phyloP scores from a whole-genome alignment of 2,329 filamentous ascomycete genomes.

The Ophiognomonia clavigignenti-juglandacearum region DNA sequence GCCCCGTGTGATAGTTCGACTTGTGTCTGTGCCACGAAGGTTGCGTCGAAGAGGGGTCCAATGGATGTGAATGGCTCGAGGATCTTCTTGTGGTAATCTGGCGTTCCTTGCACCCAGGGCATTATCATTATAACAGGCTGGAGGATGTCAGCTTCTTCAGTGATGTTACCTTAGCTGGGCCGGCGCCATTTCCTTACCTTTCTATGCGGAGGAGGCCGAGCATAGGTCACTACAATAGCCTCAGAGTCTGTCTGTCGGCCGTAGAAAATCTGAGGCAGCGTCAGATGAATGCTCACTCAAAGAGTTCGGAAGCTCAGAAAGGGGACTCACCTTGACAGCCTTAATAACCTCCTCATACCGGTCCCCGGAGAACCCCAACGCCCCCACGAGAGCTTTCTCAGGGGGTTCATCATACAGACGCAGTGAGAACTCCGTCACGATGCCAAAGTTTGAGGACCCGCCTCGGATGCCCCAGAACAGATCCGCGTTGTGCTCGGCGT shows the following conservation, averaged over 20 bases:
- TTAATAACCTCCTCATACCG: background rate
- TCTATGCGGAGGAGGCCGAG: background rate
- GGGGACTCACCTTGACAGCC: background rate
- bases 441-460: slow-evolving; percentile 20
- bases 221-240: background rate
- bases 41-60: background rate
- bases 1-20: background rate
- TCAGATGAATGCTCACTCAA: background rate
- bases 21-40: background rate
- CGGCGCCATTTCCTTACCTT: background rate
- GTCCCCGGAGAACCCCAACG: background rate
- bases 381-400: background rate
- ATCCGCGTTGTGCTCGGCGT: slow-evolving; percentile 10
- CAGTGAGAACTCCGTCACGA: slow-evolving; percentile 24
- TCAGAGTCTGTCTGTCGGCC: background rate
- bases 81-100: background rate
- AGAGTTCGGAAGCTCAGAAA: background rate
- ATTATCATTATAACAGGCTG: background rate
- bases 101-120: slow-evolving; percentile 1
- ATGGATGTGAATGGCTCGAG: background rate
- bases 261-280: background rate
- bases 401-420: slow-evolving; percentile 1
- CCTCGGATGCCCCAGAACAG: slow-evolving; percentile 18
- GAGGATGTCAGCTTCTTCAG: background rate
- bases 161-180: background rate